Percentiles rank a stretch among this genome's conserved stretches.
Evolutionary conservation across 2,329 filamentous ascomycete genomes (phyloP).

Genomic region (Penicillium italicum): DNA sequence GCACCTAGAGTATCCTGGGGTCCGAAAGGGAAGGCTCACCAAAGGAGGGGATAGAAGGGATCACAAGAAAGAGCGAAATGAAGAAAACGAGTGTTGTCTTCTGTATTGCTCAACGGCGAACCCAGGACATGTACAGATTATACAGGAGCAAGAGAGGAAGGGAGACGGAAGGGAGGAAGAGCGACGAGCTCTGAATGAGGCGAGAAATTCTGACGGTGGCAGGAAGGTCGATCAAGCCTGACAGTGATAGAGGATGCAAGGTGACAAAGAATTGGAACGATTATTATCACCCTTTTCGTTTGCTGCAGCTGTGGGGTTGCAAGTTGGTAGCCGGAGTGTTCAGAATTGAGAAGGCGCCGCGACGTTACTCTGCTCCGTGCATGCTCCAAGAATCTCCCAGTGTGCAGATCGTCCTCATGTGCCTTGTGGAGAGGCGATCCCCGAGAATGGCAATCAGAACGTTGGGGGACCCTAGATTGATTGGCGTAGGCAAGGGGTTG

Average conservation of each 20-base stretch:
- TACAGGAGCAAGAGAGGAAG: conserved; percentile 27
- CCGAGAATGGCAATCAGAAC: conserved; percentile 28
- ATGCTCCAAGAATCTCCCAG: conserved; percentile 41
- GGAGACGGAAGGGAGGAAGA: conserved; percentile 25
- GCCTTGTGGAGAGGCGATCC: conserved; percentile 25
- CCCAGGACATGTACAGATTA: conserved; percentile 31
- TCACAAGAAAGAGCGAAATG: conserved; percentile 16
- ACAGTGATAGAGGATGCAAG: conserved; percentile 30
- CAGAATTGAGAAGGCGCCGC: conserved; percentile 30
- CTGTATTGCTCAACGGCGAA: conserved; percentile 19
- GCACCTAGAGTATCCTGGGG: neutral
- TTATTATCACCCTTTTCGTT: conserved; percentile 34
- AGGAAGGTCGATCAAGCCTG: conserved; percentile 16
- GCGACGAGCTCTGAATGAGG: conserved; percentile 16
- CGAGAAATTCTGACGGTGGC: conserved; percentile 27
- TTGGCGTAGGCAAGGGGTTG: conserved; percentile 21
- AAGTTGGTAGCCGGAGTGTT: conserved; percentile 27
- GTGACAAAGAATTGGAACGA: conserved; percentile 31
- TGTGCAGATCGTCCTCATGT: conserved; percentile 38
- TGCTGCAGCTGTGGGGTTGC: conserved; percentile 23
- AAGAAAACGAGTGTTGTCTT: conserved; percentile 17
- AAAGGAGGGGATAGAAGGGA: conserved; percentile 23
- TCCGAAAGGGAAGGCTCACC: conserved; percentile 16
- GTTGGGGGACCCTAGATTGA: conserved; percentile 29
- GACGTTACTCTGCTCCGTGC: conserved; percentile 42